Evolutionary conservation across 1,284 basidiomycete species (phyloP).

Genomic region (Lentinus polychrous): DNA sequence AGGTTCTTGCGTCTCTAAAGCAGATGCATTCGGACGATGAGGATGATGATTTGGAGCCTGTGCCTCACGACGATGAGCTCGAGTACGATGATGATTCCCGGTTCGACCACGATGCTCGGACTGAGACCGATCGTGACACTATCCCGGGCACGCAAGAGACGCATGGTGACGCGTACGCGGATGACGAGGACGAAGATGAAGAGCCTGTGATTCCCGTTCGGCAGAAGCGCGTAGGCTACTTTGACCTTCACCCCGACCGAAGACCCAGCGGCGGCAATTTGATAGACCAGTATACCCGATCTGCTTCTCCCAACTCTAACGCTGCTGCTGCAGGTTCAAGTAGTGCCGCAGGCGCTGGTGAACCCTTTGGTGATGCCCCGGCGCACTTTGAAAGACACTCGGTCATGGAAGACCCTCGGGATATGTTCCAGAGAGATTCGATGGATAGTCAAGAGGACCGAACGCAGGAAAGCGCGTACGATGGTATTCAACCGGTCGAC

Average conservation of each 20-base stretch:
- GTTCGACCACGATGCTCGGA: constrained; percentile 9
- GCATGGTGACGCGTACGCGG: constrained; percentile 11
- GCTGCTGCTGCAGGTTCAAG: not conserved
- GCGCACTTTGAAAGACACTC: constrained; percentile 10
- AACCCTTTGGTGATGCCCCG: not conserved
- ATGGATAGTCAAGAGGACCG: constrained; percentile 21
- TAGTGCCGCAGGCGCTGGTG: not conserved
- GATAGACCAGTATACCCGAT: constrained; percentile 1
- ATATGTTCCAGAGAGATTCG: constrained; percentile 17
- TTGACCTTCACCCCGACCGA: constrained; percentile 60
- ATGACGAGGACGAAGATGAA: constrained; percentile 30
- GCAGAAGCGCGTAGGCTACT: constrained; percentile 49
- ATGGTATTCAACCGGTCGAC: constrained; percentile 3
- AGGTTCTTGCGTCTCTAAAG: constrained; percentile 60
- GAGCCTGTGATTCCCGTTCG: constrained; percentile 10
- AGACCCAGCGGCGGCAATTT: constrained; percentile 5
- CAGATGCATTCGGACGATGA: constrained; percentile 44
- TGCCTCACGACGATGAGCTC: constrained; percentile 25
- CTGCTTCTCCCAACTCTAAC: not conserved
- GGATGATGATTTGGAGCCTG: constrained; percentile 33
- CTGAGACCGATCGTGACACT: constrained; percentile 8
- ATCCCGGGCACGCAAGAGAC: constrained; percentile 1
- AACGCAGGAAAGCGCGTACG: constrained; percentile 11
- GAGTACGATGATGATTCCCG: constrained; percentile 3
- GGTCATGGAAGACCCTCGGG: constrained; percentile 32